These are phyloP conservation scores for Diaporthe ampelina DNA, from an alignment of 2,329 filamentous ascomycete genomes.

Conservation along the genomic window DNA sequence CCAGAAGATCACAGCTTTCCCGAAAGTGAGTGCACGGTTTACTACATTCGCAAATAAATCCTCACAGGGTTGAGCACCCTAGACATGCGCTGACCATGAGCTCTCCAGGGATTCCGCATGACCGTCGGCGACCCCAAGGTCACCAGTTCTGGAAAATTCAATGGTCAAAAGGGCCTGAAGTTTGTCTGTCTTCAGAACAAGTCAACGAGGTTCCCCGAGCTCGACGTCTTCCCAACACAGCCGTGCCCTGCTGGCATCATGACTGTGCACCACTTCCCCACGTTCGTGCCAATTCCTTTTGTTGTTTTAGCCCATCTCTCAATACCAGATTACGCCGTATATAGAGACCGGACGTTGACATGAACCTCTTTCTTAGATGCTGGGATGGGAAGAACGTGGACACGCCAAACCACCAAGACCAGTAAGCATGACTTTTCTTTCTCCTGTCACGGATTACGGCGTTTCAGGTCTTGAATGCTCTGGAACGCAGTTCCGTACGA, in stretches of 20 bases:
- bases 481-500: no score
- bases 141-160: not conserved
- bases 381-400: conserved; percentile 73
- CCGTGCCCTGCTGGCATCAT: conserved; percentile 59
- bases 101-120: conserved; percentile 56
- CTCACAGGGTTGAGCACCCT: not conserved
- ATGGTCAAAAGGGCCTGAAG: conserved; percentile 49
- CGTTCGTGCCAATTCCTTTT: conserved; percentile 24
- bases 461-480: no score
- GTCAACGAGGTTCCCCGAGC: conserved; percentile 56
- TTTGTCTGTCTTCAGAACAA: conserved; percentile 58
- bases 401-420: conserved; percentile 60
- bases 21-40: conserved; percentile 45
- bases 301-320: no score
- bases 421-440: conserved; percentile 27
- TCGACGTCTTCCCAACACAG: conserved; percentile 55
- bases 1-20: conserved; percentile 56
- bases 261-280: conserved; percentile 59
- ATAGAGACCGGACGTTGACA: not conserved
- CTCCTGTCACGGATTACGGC: no score
- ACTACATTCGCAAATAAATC: not conserved
- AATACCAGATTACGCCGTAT: no score
- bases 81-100: conserved; percentile 21
- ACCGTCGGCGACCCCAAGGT: conserved; percentile 52
- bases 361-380: conserved; percentile 53